These are phyloP conservation scores for Penicillium psychrofluorescens DNA, from an alignment of 495 filamentous ascomycete genomes.

Conservation along the genomic window DNA sequence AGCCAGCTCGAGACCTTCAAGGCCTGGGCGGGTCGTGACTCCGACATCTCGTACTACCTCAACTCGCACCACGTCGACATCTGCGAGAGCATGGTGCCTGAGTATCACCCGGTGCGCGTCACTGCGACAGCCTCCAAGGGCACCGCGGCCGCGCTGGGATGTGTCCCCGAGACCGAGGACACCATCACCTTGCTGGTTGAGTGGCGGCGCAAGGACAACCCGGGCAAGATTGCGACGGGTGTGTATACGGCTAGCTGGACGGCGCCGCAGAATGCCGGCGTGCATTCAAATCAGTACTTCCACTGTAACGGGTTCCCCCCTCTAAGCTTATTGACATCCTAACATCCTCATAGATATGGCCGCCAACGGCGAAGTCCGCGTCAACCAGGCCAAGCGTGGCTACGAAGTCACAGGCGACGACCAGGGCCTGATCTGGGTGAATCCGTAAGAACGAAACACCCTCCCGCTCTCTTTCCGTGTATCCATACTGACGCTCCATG, in stretches of 20 bases:
- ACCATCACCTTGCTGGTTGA: conserved; percentile 86
- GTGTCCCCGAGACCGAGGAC: conserved; percentile 75
- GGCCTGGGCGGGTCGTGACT: conserved; percentile 87
- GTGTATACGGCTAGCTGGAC: conserved; percentile 96
- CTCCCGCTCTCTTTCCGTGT: not conserved
- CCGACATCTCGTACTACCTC: conserved; percentile 90
- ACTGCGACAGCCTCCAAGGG: conserved; percentile 71
- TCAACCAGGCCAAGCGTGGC: conserved; percentile 89
- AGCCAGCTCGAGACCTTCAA: conserved; percentile 91
- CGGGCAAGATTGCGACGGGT: conserved; percentile 66
- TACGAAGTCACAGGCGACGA: conserved; percentile 89
- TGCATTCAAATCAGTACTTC: conserved; percentile 94
- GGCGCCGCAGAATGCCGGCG: conserved; percentile 82
- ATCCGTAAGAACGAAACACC: conserved; percentile 45
- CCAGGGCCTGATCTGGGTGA: conserved; percentile 69
- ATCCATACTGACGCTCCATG: not conserved
- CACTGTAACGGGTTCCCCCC: conserved; percentile 47
- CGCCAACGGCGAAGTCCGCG: conserved; percentile 72
- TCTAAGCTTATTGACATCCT: not conserved
- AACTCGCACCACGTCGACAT: conserved; percentile 93
- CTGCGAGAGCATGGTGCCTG: conserved; percentile 80
- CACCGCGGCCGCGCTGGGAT: conserved; percentile 65
- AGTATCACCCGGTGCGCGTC: conserved; percentile 70
- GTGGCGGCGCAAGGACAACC: conserved; percentile 68
- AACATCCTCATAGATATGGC: conserved; percentile 53